phyloP scores from a whole-genome alignment of 2,329 filamentous ascomycete genomes.

The Exophiala bonariae region DNA sequence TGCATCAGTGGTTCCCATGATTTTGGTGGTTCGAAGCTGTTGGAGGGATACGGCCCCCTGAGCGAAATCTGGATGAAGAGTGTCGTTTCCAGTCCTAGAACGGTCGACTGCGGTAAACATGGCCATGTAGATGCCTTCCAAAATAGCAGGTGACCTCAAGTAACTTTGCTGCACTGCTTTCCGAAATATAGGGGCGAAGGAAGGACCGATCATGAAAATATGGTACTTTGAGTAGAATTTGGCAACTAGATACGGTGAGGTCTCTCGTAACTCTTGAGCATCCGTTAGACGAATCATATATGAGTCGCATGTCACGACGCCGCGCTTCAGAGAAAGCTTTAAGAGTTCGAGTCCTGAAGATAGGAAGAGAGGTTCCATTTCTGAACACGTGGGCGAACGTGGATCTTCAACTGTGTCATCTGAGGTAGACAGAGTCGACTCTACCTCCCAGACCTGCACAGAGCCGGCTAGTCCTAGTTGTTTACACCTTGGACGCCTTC shows the following conservation, averaged over 20 bases:
- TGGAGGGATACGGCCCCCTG: constrained; percentile 1
- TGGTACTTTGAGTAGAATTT: constrained; percentile 9
- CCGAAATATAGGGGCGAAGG: constrained; percentile 7
- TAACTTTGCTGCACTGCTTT: neutral
- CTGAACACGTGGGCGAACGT: neutral
- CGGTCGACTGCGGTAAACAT: constrained; percentile 2
- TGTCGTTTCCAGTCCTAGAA: neutral
- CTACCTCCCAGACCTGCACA: constrained; percentile 6
- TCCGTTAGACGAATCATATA: neutral
- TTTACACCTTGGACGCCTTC: constrained; percentile 2
- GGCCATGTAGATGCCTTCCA: constrained; percentile 1
- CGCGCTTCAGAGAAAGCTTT: too few species aligned
- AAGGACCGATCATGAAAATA: constrained; percentile 13
- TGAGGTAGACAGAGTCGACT: neutral
- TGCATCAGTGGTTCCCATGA: constrained; percentile 18
- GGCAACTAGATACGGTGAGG: neutral
- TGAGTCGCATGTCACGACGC: too few species aligned
- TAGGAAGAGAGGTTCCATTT: neutral
- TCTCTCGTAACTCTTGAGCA: neutral
- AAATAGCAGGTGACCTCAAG: neutral
- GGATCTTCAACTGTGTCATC: neutral
- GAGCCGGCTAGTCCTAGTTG: neutral
- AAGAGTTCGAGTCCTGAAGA: neutral
- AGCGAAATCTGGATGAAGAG: neutral
- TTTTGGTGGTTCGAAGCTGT: constrained; percentile 4